Evolutionary conservation across 768 basidiomycete species (phyloP).

Genomic region (Multifurca ochricompacta): DNA sequence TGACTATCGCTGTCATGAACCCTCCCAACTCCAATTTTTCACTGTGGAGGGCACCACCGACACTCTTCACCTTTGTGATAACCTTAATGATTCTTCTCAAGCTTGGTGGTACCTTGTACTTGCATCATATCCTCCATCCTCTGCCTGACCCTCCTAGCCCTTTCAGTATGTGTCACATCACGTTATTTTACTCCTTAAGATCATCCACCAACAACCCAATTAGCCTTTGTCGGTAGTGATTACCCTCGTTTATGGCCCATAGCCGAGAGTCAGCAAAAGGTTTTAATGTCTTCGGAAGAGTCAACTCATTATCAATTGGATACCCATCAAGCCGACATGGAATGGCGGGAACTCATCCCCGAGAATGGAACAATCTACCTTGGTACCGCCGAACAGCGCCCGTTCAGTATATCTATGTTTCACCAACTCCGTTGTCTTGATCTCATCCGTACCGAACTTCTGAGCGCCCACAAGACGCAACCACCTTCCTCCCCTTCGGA

Average conservation of each 20-base stretch:
- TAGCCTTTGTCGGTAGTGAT: neutral
- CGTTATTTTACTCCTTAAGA: neutral
- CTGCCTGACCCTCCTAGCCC: neutral
- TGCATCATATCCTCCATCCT: too few relatives aligned
- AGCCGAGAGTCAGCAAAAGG: neutral
- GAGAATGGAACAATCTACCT: neutral
- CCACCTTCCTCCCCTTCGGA: slow-evolving; percentile 23
- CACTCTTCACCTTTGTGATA: too few relatives aligned
- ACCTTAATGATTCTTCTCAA: too few relatives aligned
- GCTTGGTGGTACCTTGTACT: too few relatives aligned
- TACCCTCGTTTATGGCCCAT: neutral
- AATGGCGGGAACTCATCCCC: neutral
- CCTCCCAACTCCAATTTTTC: too few relatives aligned
- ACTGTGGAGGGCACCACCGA: too few relatives aligned
- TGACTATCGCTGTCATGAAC: too few relatives aligned
- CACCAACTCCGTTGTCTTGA: slow-evolving; percentile 41
- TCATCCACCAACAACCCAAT: too few relatives aligned
- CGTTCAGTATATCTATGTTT: slow-evolving; percentile 33
- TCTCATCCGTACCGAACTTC: slow-evolving; percentile 23
- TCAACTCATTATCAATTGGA: neutral
- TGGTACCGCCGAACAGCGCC: neutral
- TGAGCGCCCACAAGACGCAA: slow-evolving; percentile 22
- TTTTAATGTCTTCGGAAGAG: slow-evolving; percentile 1
- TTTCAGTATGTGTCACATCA: neutral
- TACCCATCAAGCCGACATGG: neutral